Percentiles rank a stretch among this genome's conserved stretches.
These are phyloP conservation scores for Quercus lobata DNA, from an alignment of 331 rosid species.

Conservation along the genomic window DNA sequence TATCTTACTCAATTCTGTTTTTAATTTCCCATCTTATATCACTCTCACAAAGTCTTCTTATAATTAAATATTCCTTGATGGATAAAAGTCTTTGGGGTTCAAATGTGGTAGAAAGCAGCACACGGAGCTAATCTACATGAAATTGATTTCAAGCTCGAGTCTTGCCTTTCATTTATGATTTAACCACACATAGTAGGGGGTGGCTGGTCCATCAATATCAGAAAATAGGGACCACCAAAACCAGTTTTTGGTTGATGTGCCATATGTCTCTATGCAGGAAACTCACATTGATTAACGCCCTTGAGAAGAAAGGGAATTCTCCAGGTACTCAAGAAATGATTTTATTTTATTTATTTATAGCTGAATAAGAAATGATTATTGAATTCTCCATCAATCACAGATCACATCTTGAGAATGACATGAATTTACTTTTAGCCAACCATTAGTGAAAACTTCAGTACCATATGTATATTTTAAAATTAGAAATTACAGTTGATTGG, in stretches of 20 bases:
- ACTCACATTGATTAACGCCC: neutral
- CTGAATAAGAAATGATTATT: neutral
- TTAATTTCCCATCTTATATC: too few species aligned
- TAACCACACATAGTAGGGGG: too few species aligned
- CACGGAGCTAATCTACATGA: too few species aligned
- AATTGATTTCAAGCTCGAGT: too few species aligned
- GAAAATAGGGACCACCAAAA: too few species aligned
- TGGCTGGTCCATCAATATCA: too few species aligned
- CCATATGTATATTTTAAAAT: neutral
- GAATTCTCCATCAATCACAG: constrained; percentile 27
- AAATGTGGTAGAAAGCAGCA: too few species aligned
- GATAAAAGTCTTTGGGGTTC: too few species aligned
- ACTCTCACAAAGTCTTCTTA: too few species aligned
- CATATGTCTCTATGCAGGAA: neutral
- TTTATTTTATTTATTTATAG: neutral
- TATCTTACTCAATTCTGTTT: too few species aligned
- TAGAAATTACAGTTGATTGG: neutral
- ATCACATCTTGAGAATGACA: constrained; percentile 51
- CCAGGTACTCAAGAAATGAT: neutral
- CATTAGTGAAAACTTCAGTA: neutral
- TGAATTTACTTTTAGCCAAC: constrained; percentile 12
- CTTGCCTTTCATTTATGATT: too few species aligned
- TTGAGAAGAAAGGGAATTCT: neutral
- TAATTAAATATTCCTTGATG: too few species aligned
- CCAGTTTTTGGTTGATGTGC: neutral